Evolutionary conservation across 2,329 filamentous ascomycete genomes (phyloP).

Genomic region (Zasmidium angulare): DNA sequence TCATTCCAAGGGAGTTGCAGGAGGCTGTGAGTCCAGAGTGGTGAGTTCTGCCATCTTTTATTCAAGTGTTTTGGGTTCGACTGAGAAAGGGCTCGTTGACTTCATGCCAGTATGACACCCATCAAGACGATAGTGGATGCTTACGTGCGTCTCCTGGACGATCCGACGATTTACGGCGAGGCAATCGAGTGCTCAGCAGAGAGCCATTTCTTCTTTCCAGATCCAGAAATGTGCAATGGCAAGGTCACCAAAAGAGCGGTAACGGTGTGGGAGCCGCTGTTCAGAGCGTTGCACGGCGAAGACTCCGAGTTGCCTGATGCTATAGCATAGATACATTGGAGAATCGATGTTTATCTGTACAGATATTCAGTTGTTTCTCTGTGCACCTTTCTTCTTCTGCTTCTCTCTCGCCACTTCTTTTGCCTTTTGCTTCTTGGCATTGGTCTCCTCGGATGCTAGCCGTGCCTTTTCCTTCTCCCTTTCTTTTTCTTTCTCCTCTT

Average conservation of each 20-base stretch:
- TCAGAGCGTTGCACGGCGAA: conserved; percentile 17
- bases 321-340: neutral
- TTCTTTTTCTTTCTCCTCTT: conserved; percentile 34
- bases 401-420: too few relatives aligned
- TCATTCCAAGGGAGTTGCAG: conserved; percentile 47
- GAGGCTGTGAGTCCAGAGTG: conserved; percentile 39
- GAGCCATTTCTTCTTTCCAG: conserved; percentile 12
- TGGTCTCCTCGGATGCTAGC: neutral
- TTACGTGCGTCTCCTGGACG: conserved; percentile 16
- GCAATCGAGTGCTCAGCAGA: conserved; percentile 17
- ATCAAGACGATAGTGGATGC: conserved; percentile 16
- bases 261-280: conserved; percentile 21
- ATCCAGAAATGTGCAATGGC: conserved; percentile 15
- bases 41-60: conserved; percentile 12
- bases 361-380: neutral
- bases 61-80: too few relatives aligned
- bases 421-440: too few relatives aligned
- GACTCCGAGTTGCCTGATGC: conserved; percentile 12
- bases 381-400: neutral
- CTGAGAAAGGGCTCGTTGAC: neutral
- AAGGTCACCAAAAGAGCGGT: conserved; percentile 13
- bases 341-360: neutral
- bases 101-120: conserved; percentile 17
- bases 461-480: neutral
- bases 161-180: conserved; percentile 11